Evolutionary conservation across 2,329 filamentous ascomycete genomes (phyloP), one percentile per base, ranked within the genome.

Genomic region (Lasiodiplodia gonubiensis): DNA sequence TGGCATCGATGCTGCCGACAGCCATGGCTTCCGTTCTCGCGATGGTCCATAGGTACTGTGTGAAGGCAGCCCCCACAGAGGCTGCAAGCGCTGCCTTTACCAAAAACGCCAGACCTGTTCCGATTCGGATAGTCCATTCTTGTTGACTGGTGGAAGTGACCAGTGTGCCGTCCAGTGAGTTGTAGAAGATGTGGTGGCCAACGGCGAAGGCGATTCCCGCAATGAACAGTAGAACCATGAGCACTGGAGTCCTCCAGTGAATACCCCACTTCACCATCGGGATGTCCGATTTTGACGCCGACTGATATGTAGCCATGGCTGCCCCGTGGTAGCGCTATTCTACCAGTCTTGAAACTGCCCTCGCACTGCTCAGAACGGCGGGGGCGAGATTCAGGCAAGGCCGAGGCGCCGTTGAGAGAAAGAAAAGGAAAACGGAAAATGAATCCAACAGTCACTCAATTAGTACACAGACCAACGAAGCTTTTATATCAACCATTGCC

Each of bases 121-220:
- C 55, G 25, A 59, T 59, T 11, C 55, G 55, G 14, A 59, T 59
- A 6, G 35, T 23, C 55, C 55, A 59, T 21, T 59, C 11, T n/a
- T 59, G 55, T 35, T 59, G 35, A 8, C 42, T 51, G 7, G 30
- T 49, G 3, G 60, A 64, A 11, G 3, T 23, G 7, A 64, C 60
- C 1, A 21, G n/a, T 5, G n/a, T 12, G 10, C 27, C 48, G 11
- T 64, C 49, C 8, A 64, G 48, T 7, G 14, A 23, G 5, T 53
- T 33, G 48, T 64, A 64, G 48, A 53, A 52, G 10, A 37, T 21
- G 33, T 64, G 60, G 16, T 64, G 60, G 27, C 60, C 60, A 3
- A 64, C 23, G 12, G 60, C 48, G 60, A 53, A 64, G 2, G n/a
- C 48, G 10, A 64, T 30, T 18, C 60, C 60, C 8, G 48, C 27